Evolutionary conservation across 2,329 filamentous ascomycete genomes (phyloP), one percentile per base, ranked within the genome.

Genomic region (Colletotrichum tropicicola): DNA sequence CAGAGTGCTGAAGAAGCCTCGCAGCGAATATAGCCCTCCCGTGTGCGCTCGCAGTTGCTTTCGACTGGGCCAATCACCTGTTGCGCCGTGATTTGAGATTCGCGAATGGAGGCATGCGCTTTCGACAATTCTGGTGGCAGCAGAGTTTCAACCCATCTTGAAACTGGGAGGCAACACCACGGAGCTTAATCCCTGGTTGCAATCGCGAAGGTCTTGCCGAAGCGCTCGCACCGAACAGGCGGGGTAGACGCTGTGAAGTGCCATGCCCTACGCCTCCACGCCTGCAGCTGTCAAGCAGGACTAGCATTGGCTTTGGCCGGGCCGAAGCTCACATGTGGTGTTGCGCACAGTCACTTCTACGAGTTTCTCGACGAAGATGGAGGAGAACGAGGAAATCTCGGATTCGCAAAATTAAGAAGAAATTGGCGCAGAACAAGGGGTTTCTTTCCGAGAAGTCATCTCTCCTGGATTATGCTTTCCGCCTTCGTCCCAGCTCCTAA

Each of bases 261-360:
- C 21, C 55, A 39, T 28, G 30, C 23, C 47, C n/a, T 41, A 37
- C 41, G 27, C 12, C 19, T 17, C 12, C 7, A 5, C 12, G 3
- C 30, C 30, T 35, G 5, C 25, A 59, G 35, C 60, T 47, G 55
- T 37, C 39, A 59, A 44, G 10, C 28, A 51, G 28, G 27, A n/a
- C 30, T 39, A 39, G 32, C 32, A 47, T 7, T 27, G 27, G 30
- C 28, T 47, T 47, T 25, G 28, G 15, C 47, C 39, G 60, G 55
- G 10, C 60, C 55, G 60, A 64, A 53, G 59, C 54, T 52, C 59
- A 63, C 55, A 41, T 59, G 23, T 23, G n/a, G 25, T 43, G 28
- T 39, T 27, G 17, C 25, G 23, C 54, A 52, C 47, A 52, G 28
- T n/a, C 53, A 28, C 7, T 15, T 25, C n/a, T n/a, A n/a, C n/a